Evolutionary conservation across 176 grass and related monocot genomes (phyloP).

Genomic region (Bromus sterilis): DNA sequence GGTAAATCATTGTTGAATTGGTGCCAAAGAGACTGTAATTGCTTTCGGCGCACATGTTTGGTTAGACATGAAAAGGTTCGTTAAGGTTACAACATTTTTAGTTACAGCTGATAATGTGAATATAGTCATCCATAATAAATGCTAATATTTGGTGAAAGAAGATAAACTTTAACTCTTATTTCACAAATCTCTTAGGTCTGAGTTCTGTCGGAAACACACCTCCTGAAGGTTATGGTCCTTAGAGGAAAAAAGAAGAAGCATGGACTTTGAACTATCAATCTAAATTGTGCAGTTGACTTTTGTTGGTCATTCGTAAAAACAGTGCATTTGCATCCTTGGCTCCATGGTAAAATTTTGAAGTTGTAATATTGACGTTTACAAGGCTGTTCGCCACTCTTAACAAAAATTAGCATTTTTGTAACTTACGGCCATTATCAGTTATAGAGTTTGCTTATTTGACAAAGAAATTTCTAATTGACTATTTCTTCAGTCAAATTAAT

Average conservation of each 20-base stretch:
- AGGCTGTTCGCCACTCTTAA: neutral
- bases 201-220: neutral
- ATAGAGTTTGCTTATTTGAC: neutral
- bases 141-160: neutral
- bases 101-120: neutral
- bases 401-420: neutral
- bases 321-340: neutral
- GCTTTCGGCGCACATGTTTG: neutral
- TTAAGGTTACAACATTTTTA: neutral
- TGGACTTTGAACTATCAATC: neutral
- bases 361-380: neutral
- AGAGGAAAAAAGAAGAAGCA: neutral
- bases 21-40: neutral
- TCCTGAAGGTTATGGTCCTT: neutral
- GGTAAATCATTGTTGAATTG: neutral
- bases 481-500: neutral
- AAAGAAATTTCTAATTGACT: neutral
- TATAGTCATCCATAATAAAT: neutral
- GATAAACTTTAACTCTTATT: neutral
- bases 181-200: neutral
- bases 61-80: slow-evolving; percentile 2
- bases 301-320: neutral
- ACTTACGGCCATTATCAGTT: neutral
- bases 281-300: neutral
- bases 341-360: neutral